phyloP scores from a whole-genome alignment of 495 filamentous ascomycete species.

The Aspergillus baeticus region DNA sequence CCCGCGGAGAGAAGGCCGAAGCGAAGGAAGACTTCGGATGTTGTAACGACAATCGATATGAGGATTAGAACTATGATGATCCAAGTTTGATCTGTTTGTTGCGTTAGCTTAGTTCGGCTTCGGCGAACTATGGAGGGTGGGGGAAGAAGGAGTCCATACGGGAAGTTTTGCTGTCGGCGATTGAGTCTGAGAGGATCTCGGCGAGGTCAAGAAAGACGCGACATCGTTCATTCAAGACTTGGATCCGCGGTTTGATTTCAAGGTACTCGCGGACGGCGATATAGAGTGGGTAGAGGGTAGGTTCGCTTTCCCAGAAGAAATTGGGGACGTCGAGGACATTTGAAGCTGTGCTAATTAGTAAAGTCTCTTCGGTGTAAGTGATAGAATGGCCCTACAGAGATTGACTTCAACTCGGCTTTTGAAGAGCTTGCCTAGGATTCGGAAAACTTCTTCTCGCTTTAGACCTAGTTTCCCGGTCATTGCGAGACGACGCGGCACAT shows the following conservation, averaged over 20 bases:
- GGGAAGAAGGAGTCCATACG: constrained; percentile 33
- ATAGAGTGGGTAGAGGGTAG: constrained; percentile 92
- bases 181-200: constrained; percentile 88
- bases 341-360: constrained; percentile 57
- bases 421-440: constrained; percentile 85
- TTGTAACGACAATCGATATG: constrained; percentile 86
- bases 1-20: constrained; percentile 69
- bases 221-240: constrained; percentile 95
- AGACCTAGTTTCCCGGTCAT: constrained; percentile 88
- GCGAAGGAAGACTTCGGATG: constrained; percentile 80
- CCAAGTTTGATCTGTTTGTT: constrained; percentile 71
- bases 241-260: constrained; percentile 91
- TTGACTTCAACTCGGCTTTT: constrained; percentile 96
- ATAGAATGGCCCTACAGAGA: constrained; percentile 67
- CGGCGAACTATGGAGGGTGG: neutral
- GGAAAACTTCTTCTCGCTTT: constrained; percentile 87
- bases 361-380: neutral
- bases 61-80: constrained; percentile 96
- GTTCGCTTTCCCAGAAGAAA: constrained; percentile 98
- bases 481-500: constrained; percentile 84
- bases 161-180: constrained; percentile 92
- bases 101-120: constrained; percentile 2
- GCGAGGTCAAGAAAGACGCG: constrained; percentile 95
- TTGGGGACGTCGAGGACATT: constrained; percentile 97
- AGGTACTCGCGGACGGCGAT: constrained; percentile 94